Evolutionary conservation across 441 rosid species (phyloP), one percentile per base, ranked within the genome.

Genomic region (Biscutella laevigata): DNA sequence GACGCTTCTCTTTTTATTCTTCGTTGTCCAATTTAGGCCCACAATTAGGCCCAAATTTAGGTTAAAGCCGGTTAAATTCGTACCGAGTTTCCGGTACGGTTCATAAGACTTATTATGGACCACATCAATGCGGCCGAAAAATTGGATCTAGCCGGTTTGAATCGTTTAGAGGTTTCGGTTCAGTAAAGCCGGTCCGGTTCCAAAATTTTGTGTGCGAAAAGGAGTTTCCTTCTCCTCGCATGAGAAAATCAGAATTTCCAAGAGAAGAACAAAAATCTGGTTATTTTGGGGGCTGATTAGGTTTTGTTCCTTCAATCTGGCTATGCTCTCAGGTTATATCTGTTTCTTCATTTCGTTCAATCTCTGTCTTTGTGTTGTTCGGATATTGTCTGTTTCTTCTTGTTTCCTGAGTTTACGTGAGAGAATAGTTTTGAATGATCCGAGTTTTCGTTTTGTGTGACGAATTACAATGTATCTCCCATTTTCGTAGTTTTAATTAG

Each of bases 301-400:
- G 71, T 59, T 66, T 59, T 20, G 57, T 46, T 47, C 8, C 13
- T 37, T 45, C 34, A 54, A 32, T 47, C n/a, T 64, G 10, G 46
- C 27, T 35, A 59, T 67, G 71, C 46, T 10, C 51, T 59, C 71
- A 59, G 71, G 71, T 67, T 20, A 52, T 29, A 11, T 17, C 21
- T 36, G 1, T 11, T 24, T 41, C 26, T 21, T 41, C 53, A 1
- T 36, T 30, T 28, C 38, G 22, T 43, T 51, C 17, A 35, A 40
- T 64, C 14, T 38, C 16, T 38, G 16, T 30, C 2, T 17, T 14
- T 17, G 10, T 4, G 10, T 16, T 32, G 28, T 29, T 30, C 4
- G 0, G 10, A 4, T 53, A 26, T 12, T 40, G 2, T 15, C 17
- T 21, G 26, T 33, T 14, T 29, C 16, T 33, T 53, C 25, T 14